These are phyloP conservation scores for Fagopyrum homotropicum DNA, from an alignment of 148 eudicot species.

Conservation along the genomic window DNA sequence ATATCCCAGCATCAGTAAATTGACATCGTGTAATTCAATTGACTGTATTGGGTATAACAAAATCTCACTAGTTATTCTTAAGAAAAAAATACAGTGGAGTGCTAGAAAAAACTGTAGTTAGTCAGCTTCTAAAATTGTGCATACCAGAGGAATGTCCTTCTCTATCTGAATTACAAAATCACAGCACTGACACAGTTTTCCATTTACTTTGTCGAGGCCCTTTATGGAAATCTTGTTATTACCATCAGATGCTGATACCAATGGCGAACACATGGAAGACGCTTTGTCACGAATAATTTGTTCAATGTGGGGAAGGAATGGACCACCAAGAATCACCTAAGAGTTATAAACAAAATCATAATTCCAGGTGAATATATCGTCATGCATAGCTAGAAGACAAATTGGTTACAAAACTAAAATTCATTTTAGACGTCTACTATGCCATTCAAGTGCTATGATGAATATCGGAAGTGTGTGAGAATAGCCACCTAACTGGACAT, in stretches of 20 bases:
- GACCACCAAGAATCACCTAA: constrained; percentile 93
- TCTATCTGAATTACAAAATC: constrained; percentile 60
- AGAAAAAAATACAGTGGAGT: constrained; percentile 1
- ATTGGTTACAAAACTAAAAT: background rate
- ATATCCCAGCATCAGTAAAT: constrained; percentile 65
- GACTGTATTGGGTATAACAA: constrained; percentile 29
- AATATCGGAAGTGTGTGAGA: constrained; percentile 14
- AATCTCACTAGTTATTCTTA: background rate
- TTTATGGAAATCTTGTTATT: constrained; percentile 56
- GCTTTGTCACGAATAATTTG: constrained; percentile 76
- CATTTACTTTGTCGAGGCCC: constrained; percentile 31
- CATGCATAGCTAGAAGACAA: constrained; percentile 2
- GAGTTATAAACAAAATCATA: background rate
- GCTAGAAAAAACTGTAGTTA: background rate
- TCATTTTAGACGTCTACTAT: background rate
- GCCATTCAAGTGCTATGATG: background rate
- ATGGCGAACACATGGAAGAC: constrained; percentile 55
- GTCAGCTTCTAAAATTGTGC: constrained; percentile 8
- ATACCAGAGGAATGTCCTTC: constrained; percentile 53
- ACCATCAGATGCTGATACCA: constrained; percentile 61
- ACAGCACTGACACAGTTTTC: constrained; percentile 57
- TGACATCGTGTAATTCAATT: constrained; percentile 47
- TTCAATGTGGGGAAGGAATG: constrained; percentile 79
- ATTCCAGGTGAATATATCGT: background rate
- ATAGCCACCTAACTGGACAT: constrained; percentile 88